These are phyloP conservation scores for Pseudozyma hubeiensis DNA, from an alignment of 1,284 basidiomycete species.

Conservation along the genomic window DNA sequence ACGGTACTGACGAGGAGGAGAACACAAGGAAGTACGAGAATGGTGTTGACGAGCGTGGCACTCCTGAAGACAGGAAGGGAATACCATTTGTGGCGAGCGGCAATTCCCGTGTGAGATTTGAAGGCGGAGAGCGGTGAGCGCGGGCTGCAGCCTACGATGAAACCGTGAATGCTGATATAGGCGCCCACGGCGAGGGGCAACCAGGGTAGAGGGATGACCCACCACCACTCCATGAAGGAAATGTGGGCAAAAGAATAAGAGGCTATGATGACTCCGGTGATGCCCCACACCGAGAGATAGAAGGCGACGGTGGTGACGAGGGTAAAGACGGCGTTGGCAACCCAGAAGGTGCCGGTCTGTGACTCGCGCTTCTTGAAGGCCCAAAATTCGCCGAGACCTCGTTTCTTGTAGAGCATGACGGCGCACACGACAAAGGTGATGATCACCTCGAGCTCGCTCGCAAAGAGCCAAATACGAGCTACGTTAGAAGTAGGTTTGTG, in stretches of 20 bases:
- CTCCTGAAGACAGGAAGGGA: constrained; percentile 10
- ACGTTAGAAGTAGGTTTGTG: background rate
- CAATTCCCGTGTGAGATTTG: background rate
- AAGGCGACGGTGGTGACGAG: constrained; percentile 11
- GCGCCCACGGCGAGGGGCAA: constrained; percentile 12
- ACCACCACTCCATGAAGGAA: constrained; percentile 14
- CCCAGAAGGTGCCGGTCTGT: constrained; percentile 11
- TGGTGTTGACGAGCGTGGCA: constrained; percentile 2
- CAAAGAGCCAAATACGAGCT: constrained; percentile 12
- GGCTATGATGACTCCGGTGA: background rate
- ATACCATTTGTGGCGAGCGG: constrained; percentile 3
- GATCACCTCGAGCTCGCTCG: constrained; percentile 20
- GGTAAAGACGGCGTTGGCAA: constrained; percentile 31
- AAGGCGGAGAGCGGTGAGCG: constrained; percentile 4
- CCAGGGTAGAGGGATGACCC: constrained; percentile 39
- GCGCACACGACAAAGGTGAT: constrained; percentile 23
- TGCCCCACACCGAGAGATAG: constrained; percentile 23
- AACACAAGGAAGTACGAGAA: constrained; percentile 13
- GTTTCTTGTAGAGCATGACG: constrained; percentile 29
- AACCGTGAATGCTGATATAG: constrained; percentile 30
- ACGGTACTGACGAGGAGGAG: constrained; percentile 11
- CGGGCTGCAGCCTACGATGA: constrained; percentile 20
- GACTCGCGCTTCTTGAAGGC: constrained; percentile 21
- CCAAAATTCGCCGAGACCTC: constrained; percentile 24
- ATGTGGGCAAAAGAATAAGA: background rate